Percentiles rank a stretch among this genome's conserved stretches.
Conservation (phyloP, 345 rosid species). For the Gossypium turneri region DNA sequence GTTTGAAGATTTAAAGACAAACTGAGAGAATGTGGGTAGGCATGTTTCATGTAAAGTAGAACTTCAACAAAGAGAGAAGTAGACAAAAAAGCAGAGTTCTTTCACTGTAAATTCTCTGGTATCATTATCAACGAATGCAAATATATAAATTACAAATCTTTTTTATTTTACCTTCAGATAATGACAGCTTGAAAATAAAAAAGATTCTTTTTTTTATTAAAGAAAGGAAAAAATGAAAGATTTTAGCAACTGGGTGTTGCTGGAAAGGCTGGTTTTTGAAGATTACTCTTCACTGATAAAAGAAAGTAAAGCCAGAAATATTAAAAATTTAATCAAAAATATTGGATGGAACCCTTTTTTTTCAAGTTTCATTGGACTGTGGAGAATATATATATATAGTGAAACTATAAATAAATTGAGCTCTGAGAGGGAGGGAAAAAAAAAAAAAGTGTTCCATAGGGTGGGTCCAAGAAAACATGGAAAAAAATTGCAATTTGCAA, state of each 20-base stretch:
- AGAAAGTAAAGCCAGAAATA: conserved; percentile 15
- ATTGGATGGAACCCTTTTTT: background rate
- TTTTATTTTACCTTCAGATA: conserved; percentile 18
- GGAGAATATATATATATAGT: background rate
- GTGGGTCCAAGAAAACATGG: background rate
- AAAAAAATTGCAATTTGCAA: background rate
- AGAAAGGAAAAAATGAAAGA: conserved; percentile 1
- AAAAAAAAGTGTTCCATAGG: background rate
- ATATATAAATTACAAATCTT: background rate
- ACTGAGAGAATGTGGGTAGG: conserved; percentile 27
- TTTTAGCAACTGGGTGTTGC: conserved; percentile 34
- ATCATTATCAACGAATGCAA: background rate
- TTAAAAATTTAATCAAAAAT: background rate
- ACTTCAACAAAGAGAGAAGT: conserved; percentile 19
- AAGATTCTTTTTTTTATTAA: background rate
- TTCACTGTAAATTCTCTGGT: conserved; percentile 34
- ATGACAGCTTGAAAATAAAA: conserved; percentile 27
- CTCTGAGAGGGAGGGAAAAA: too few species aligned
- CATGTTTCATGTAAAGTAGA: conserved; percentile 17
- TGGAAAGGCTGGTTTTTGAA: conserved; percentile 38
- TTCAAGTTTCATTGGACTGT: too few species aligned
- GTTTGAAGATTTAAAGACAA: conserved; percentile 30
- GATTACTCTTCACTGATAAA: conserved; percentile 28
- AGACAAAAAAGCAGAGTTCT: conserved; percentile 39
- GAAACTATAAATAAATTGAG: background rate